A percentile compares a stretch with the other conserved stretches of the same genome.
These are phyloP conservation scores for Tetrapisispora taiwanensis DNA, from an alignment of 805 yeast species.

Conservation along the genomic window DNA sequence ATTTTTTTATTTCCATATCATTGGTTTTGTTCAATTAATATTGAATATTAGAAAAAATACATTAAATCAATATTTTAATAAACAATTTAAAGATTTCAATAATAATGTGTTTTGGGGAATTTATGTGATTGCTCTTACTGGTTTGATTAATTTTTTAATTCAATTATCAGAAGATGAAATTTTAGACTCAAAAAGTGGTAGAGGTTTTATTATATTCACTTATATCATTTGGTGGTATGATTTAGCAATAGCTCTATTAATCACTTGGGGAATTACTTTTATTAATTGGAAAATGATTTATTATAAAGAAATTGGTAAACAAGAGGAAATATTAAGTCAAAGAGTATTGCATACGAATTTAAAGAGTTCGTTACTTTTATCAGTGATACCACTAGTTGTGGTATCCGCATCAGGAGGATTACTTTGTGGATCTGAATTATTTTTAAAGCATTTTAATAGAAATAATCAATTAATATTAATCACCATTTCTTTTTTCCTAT, in stretches of 20 bases:
- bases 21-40: constrained; percentile 34
- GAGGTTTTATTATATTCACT: constrained; percentile 38
- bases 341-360: constrained; percentile 32
- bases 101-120: constrained; percentile 65
- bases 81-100: constrained; percentile 31
- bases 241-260: constrained; percentile 40
- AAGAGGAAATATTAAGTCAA: constrained; percentile 5
- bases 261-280: constrained; percentile 55
- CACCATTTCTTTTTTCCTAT: constrained; percentile 45
- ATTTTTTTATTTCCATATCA: constrained; percentile 34
- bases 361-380: constrained; percentile 53
- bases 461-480: constrained; percentile 39
- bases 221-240: constrained; percentile 73
- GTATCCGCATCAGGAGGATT: constrained; percentile 60
- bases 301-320: constrained; percentile 18
- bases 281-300: constrained; percentile 32
- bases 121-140: constrained; percentile 66
- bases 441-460: constrained; percentile 36
- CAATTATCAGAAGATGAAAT: constrained; percentile 31
- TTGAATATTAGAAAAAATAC: constrained; percentile 13
- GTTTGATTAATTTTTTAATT: constrained; percentile 51
- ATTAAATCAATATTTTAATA: constrained; percentile 20
- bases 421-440: constrained; percentile 31
- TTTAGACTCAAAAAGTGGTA: constrained; percentile 4
- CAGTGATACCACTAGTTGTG: constrained; percentile 75